Evolutionary conservation across 164 flowering plant genomes (phyloP), one percentile per base, ranked within the genome.

Genomic region (grape (Vitis vinifera)): DNA sequence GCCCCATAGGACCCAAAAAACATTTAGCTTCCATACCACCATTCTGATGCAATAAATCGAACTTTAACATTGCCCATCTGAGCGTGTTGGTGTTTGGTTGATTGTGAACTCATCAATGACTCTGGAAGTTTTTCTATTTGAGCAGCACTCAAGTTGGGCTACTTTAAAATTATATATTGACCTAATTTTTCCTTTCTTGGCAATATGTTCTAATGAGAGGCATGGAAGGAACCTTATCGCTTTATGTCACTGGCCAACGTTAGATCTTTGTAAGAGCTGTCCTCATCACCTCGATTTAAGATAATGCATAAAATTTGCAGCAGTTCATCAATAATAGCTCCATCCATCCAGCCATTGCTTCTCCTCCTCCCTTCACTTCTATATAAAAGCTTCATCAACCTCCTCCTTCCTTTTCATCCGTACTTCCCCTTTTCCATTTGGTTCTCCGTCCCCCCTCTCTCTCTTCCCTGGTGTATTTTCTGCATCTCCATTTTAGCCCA

Each of bases 241-340:
- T 63, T 77, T 63, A 68, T 66, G 63, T 66, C 63, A 64, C 71
- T 67, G 75, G 77, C 72, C 72, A 67, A 78, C 60, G 71, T 63
- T 37, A 55, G 78, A 80, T 75, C 68, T 72, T 77, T 71, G 69
- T 66, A 64, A 67, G 64, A 76, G 55, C 67, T 73, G 77, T 75
- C 84, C 56, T 73, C 72, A 17, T 71, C 75, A 50, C 72, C 79
- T 75, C 70, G 72, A 67, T 63, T 68, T 50, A 66, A 75, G 78
- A 71, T 68, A 75, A 68, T 68, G 68, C 60, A 64, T 57, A 51
- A 70, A 71, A 71, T 44, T 53, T 59, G 60, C 63, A 57, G 16
- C 30, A 68, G 68, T 6, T 51, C 56, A 17, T 16, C 37, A 37
- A 51, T 55, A 56, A n/a, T 57, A 62, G 44, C 7, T 44, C 52